Conservation (phyloP, 2,329 filamentous ascomycete genomes). For the Penicillium vulpinum region DNA sequence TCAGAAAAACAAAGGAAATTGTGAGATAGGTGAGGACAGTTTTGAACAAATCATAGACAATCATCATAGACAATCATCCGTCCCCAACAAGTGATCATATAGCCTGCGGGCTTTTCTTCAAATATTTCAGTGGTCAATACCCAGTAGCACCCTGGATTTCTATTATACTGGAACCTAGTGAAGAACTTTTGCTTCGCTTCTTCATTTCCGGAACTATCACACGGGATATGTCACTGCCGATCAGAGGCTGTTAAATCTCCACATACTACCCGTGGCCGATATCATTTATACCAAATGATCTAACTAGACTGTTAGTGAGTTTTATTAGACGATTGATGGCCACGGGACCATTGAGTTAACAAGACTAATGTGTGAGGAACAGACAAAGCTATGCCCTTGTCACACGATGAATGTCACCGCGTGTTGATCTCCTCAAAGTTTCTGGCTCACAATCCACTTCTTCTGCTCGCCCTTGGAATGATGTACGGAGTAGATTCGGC, state of each 20-base stretch:
- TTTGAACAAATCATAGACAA: no score
- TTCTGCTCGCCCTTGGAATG: constrained; percentile 14
- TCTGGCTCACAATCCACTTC: constrained; percentile 29
- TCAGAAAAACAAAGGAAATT: no score
- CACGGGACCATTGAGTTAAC: not conserved
- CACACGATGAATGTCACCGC: constrained; percentile 14
- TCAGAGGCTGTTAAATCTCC: not conserved
- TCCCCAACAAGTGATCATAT: no score
- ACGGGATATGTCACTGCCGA: no score
- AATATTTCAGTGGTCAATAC: no score
- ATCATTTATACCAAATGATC: not conserved
- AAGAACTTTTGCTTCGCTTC: no score
- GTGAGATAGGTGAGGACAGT: no score
- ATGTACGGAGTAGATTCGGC: constrained; percentile 12
- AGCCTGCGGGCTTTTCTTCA: no score
- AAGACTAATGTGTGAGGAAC: not conserved
- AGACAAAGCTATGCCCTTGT: not conserved
- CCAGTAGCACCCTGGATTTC: no score
- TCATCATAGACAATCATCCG: no score
- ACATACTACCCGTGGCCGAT: not conserved
- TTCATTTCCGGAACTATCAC: no score
- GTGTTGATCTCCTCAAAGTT: constrained; percentile 24
- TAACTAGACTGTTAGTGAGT: not conserved
- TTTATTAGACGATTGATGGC: not conserved
- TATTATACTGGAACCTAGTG: no score